Evolutionary conservation across 202 grass and related monocot genomes (phyloP), one percentile per base, ranked within the genome.

Genomic region (Saccharum hybrid): DNA sequence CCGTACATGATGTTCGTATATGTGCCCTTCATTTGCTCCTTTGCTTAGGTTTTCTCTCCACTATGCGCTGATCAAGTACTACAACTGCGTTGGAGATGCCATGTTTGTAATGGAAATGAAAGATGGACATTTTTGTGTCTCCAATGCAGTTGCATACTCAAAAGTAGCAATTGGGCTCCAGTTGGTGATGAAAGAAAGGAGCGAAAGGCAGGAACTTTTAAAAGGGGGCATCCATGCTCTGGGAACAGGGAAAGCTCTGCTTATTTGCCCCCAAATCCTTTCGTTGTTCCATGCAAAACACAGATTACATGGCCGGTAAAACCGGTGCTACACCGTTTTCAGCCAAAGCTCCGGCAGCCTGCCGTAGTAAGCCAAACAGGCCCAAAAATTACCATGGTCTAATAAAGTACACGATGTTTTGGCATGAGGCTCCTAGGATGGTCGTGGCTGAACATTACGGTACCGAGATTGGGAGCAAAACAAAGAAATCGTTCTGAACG

Each of bases 51-150:
- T 45, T 45, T 46, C 43, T 4, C 23, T 42, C 74, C 18, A 79
- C 65, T 36, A 45, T 57, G 19, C 34, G 68, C 28, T 23, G 46
- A 10, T 16, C 10, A 30, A 41, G 61, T 38, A 68, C 8, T 63
- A 46, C 43, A 18, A 0, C 26, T 34, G 2, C 63, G 9, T 33
- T 80, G 43, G 14, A 71, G 22, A 10, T 37, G 48, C n/a, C 59
- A 83, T 21, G 37, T n/a, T 71, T 85, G 67, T 48, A 68, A 12
- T 12, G 19, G 52, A 51, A 68, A 82, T 19, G n/a, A 82, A 68
- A 66, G 59, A 22, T 7, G 46, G 10, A 4, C 15, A 36, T 43
- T 15, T 79, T 66, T 51, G 21, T 12, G 77, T 49, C 74, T 84
- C 37, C 26, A 38, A 13, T 22, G 57, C 52, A 56, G n/a, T 52